phyloP scores from a whole-genome alignment of 1,284 basidiomycete genomes.

The Leccinum cinnamomeum region DNA sequence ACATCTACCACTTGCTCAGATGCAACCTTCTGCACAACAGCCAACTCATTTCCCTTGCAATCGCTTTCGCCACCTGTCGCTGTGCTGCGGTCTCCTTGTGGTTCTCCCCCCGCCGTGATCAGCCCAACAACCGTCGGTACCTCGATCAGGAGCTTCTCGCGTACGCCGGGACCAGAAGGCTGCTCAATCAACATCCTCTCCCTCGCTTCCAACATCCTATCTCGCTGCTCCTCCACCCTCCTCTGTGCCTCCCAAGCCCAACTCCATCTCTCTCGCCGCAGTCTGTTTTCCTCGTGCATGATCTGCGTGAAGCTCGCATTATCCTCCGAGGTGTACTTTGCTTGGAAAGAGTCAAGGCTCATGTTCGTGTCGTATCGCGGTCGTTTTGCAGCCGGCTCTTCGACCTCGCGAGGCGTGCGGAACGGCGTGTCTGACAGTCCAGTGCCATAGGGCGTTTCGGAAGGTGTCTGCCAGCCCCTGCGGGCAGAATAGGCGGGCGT shows the following conservation, averaged over 20 bases:
- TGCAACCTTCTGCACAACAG: conserved; percentile 21
- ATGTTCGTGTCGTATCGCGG: conserved; percentile 59
- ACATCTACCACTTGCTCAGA: conserved; percentile 51
- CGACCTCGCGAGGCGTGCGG: conserved; percentile 39
- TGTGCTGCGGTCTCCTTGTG: conserved; percentile 31
- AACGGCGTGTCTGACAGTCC: conserved; percentile 68
- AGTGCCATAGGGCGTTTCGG: conserved; percentile 62
- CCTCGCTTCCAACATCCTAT: conserved; percentile 60
- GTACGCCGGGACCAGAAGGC: conserved; percentile 59
- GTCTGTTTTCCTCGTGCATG: conserved; percentile 82
- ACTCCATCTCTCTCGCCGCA: conserved; percentile 72
- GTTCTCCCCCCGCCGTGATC: conserved; percentile 45
- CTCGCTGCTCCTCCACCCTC: conserved; percentile 66
- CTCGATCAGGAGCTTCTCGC: conserved; percentile 66
- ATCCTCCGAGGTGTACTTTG: conserved; percentile 91
- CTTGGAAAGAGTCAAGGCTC: conserved; percentile 83
- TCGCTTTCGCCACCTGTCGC: conserved; percentile 26
- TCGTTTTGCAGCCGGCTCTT: conserved; percentile 50
- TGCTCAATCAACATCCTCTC: conserved; percentile 70
- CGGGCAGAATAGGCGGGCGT: conserved; percentile 46
- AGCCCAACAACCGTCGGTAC: conserved; percentile 52
- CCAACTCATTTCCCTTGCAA: conserved; percentile 29
- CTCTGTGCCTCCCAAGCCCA: conserved; percentile 94
- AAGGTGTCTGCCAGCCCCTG: conserved; percentile 52
- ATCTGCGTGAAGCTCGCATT: conserved; percentile 93